Conservation (phyloP, 2,329 filamentous ascomycete species). For the Fusarium chaquense region DNA sequence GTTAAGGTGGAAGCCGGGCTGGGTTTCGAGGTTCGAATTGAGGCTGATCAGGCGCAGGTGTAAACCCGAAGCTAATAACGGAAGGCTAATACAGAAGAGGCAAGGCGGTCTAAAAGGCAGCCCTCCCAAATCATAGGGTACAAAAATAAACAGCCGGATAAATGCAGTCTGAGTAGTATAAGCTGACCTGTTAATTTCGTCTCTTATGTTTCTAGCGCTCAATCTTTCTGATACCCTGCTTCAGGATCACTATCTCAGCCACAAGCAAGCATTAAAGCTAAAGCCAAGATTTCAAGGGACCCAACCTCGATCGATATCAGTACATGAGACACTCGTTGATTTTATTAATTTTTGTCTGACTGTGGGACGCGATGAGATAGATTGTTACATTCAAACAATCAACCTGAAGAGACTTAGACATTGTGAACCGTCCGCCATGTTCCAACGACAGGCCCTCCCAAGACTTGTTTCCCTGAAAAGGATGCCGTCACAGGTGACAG, state of each 20-base stretch:
- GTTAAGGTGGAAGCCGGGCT: slow-evolving; percentile 33
- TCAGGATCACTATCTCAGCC: slow-evolving; percentile 20
- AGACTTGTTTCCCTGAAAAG: background rate
- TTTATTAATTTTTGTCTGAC: background rate
- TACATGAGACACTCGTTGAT: slow-evolving; percentile 7
- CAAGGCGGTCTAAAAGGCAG: slow-evolving; percentile 42
- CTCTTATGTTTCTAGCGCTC: too few species aligned
- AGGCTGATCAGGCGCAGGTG: slow-evolving; percentile 46
- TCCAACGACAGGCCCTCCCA: slow-evolving; percentile 20
- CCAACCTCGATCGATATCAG: background rate
- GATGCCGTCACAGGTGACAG: background rate
- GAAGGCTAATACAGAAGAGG: slow-evolving; percentile 39
- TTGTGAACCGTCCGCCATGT: slow-evolving; percentile 21
- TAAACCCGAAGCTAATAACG: slow-evolving; percentile 30
- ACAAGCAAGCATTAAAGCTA: slow-evolving; percentile 16
- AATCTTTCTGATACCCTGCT: too few species aligned
- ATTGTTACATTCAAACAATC: background rate
- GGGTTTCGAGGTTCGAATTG: slow-evolving; percentile 43
- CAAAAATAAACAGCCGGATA: too few species aligned
- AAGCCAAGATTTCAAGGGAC: slow-evolving; percentile 20
- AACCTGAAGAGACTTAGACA: background rate
- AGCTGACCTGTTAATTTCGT: too few species aligned
- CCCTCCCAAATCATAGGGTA: too few species aligned
- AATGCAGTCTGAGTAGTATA: too few species aligned
- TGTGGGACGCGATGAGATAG: background rate